These are phyloP conservation scores for Parascedosporium putredinis DNA, from an alignment of 2,329 filamentous ascomycete species.

Conservation along the genomic window DNA sequence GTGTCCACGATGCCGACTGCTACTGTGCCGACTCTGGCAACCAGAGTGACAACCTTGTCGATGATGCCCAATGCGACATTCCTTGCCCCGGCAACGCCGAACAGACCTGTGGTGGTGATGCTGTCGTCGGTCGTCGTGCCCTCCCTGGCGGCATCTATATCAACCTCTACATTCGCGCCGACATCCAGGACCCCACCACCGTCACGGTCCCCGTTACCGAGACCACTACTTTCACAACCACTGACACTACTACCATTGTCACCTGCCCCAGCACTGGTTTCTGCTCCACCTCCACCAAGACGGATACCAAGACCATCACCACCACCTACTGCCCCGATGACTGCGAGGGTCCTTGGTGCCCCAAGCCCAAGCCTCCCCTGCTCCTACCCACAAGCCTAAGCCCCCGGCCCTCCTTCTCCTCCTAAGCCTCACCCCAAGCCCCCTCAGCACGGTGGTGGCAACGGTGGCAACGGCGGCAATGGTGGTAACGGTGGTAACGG, in stretches of 20 bases:
- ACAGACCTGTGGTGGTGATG: neutral
- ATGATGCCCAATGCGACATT: neutral
- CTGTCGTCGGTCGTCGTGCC: neutral
- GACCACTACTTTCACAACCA: conserved; percentile 8
- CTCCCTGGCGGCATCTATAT: neutral
- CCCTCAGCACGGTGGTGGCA: neutral
- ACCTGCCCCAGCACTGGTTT: neutral
- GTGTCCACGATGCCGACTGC: neutral
- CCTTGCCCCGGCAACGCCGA: neutral
- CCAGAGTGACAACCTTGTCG: neutral
- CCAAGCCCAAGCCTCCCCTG: conserved; percentile 5
- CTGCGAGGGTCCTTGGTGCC: conserved; percentile 8
- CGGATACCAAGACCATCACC: conserved; percentile 4
- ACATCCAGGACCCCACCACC: neutral
- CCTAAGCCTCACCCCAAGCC: neutral
- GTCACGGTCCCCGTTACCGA: conserved; percentile 5
- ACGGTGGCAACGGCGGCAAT: neutral
- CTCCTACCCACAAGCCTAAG: neutral
- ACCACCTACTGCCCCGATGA: conserved; percentile 9
- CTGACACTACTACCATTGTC: conserved; percentile 5
- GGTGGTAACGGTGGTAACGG: conserved; percentile 7
- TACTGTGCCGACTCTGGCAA: neutral
- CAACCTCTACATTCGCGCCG: neutral
- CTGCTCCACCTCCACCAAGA: neutral
- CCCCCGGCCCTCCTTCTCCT: neutral